These are phyloP conservation scores for Dendrobium nobile DNA, from an alignment of 106 monocot genomes.

Conservation along the genomic window DNA sequence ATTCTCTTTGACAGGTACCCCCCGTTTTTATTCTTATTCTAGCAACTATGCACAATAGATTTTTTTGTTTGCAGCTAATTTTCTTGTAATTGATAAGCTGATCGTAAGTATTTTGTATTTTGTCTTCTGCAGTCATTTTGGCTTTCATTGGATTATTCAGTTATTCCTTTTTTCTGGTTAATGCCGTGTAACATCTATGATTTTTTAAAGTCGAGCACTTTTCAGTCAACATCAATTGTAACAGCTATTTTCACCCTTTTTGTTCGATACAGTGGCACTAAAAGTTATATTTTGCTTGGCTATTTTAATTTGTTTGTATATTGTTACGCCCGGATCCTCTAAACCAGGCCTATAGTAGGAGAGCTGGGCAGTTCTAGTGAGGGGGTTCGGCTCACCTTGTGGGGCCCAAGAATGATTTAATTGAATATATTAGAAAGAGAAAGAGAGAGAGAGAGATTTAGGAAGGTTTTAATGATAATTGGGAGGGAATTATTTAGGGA, in stretches of 20 bases:
- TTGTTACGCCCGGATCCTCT: no score
- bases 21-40: not conserved
- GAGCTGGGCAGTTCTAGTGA: no score
- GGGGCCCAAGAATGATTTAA: no score
- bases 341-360: no score
- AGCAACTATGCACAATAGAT: not conserved
- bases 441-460: no score
- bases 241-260: not conserved
- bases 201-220: not conserved
- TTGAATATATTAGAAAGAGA: no score
- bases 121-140: not conserved
- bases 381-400: no score
- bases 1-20: constrained; percentile 92
- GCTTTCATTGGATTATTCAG: not conserved
- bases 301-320: not conserved
- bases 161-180: not conserved
- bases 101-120: constrained; percentile 2
- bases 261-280: not conserved
- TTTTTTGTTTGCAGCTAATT: not conserved
- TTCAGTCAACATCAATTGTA: not conserved
- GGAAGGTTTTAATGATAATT: no score
- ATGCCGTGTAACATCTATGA: not conserved
- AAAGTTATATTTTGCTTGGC: not conserved
- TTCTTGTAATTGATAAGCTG: not conserved
- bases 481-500: no score